phyloP scores from a whole-genome alignment of 2,329 filamentous ascomycete genomes.

The Fusarium sterilihyphosum region DNA sequence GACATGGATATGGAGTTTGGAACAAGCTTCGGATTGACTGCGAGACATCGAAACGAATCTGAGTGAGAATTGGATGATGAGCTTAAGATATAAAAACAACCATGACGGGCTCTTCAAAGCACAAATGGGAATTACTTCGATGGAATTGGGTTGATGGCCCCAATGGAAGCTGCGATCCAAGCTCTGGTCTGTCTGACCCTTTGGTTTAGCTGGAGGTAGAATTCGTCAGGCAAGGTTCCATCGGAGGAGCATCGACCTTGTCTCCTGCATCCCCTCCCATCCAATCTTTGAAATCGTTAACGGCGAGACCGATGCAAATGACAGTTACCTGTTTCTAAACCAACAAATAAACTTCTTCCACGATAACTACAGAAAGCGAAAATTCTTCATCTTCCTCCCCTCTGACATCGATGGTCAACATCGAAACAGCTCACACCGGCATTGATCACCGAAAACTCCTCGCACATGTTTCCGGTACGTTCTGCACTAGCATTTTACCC shows the following conservation, averaged over 20 bases:
- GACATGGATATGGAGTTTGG: conserved; percentile 23
- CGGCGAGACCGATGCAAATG: conserved; percentile 28
- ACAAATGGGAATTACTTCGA: background rate
- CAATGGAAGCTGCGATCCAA: background rate
- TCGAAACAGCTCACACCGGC: conserved; percentile 5
- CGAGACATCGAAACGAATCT: background rate
- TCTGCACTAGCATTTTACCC: conserved; percentile 2
- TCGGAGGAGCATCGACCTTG: conserved; percentile 16
- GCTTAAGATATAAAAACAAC: background rate
- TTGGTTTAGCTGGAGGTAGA: background rate
- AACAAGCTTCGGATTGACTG: conserved; percentile 1
- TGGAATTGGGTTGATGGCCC: background rate
- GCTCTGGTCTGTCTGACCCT: background rate
- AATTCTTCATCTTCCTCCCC: background rate
- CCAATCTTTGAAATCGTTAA: conserved; percentile 1
- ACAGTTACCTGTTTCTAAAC: background rate
- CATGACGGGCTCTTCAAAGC: too few relatives aligned
- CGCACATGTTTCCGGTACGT: background rate
- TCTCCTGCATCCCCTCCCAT: conserved; percentile 12
- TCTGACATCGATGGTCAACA: background rate
- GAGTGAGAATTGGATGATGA: background rate
- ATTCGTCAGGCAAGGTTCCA: conserved; percentile 6
- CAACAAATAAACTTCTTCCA: background rate
- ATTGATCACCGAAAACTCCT: conserved; percentile 10
- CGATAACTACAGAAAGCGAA: background rate